phyloP scores from a whole-genome alignment of 176 grass and related monocot genomes.

The Guadua angustifolia region DNA sequence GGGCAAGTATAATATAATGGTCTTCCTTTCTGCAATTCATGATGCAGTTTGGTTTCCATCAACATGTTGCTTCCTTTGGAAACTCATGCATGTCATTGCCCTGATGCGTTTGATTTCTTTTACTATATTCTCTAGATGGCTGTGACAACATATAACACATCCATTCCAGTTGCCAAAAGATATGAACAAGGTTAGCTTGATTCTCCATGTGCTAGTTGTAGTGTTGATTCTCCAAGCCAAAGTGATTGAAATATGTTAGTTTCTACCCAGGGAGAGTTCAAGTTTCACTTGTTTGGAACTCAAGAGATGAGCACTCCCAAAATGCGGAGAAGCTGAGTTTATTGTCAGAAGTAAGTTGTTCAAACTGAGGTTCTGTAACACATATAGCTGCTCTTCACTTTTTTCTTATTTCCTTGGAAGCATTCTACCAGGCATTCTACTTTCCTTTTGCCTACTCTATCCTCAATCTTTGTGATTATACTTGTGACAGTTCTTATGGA shows the following conservation, averaged over 20 bases:
- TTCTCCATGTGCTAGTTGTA: constrained; percentile 3
- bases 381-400: neutral
- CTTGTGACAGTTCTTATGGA: constrained; percentile 77
- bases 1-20: neutral
- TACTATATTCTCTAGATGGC: constrained; percentile 66
- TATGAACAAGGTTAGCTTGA: constrained; percentile 74
- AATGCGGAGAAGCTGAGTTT: constrained; percentile 68
- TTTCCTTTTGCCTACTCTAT: constrained; percentile 20
- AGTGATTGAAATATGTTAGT: constrained; percentile 27
- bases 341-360: constrained; percentile 76
- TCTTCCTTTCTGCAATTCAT: neutral
- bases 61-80: neutral
- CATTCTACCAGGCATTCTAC: neutral
- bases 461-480: constrained; percentile 27
- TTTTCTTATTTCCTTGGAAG: neutral
- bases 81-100: neutral
- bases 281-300: constrained; percentile 94
- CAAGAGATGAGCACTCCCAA: constrained; percentile 75
- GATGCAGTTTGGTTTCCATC: neutral
- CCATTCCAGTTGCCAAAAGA: constrained; percentile 75
- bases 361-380: constrained; percentile 33
- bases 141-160: constrained; percentile 95
- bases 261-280: constrained; percentile 82
- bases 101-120: constrained; percentile 24
- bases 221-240: constrained; percentile 1